Percentiles rank a stretch among this genome's conserved stretches.
These are phyloP conservation scores for Aureobasidium pullulans DNA, from an alignment of 2,329 filamentous ascomycete species.

Conservation along the genomic window DNA sequence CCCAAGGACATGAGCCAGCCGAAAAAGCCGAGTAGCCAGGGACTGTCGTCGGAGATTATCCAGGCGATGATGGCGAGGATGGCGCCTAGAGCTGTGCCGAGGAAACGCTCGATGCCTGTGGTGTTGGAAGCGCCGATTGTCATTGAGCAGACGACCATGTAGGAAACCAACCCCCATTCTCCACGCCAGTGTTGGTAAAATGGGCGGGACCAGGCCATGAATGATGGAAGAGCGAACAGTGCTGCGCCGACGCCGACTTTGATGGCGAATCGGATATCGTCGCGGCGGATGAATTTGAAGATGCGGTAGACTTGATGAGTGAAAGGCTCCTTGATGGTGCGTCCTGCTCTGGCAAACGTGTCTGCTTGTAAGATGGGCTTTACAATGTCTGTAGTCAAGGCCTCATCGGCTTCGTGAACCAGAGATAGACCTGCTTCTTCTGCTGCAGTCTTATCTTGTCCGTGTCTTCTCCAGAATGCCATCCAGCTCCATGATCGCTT, in stretches of 20 bases:
- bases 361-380: conserved; percentile 25
- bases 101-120: conserved; percentile 76
- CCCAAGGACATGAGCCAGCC: conserved; percentile 74
- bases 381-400: conserved; percentile 22
- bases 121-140: conserved; percentile 95
- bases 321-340: conserved; percentile 12
- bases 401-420: conserved; percentile 21
- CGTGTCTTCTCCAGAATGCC: conserved; percentile 57
- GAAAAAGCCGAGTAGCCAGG: conserved; percentile 66
- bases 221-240: conserved; percentile 82
- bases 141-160: conserved; percentile 98
- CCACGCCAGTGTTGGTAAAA: conserved; percentile 84
- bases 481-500: conserved; percentile 78
- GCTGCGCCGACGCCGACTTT: conserved; percentile 90
- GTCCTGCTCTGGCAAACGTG: conserved; percentile 21
- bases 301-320: conserved; percentile 43
- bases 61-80: conserved; percentile 68
- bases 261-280: conserved; percentile 71
- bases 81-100: conserved; percentile 79
- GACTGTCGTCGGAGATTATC: conserved; percentile 67
- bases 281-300: conserved; percentile 51
- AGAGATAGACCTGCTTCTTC: conserved; percentile 13
- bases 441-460: conserved; percentile 8
- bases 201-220: conserved; percentile 68
- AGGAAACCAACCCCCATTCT: conserved; percentile 93